phyloP scores from a whole-genome alignment of 441 rosid genomes.

The Euphorbia celastroides region DNA sequence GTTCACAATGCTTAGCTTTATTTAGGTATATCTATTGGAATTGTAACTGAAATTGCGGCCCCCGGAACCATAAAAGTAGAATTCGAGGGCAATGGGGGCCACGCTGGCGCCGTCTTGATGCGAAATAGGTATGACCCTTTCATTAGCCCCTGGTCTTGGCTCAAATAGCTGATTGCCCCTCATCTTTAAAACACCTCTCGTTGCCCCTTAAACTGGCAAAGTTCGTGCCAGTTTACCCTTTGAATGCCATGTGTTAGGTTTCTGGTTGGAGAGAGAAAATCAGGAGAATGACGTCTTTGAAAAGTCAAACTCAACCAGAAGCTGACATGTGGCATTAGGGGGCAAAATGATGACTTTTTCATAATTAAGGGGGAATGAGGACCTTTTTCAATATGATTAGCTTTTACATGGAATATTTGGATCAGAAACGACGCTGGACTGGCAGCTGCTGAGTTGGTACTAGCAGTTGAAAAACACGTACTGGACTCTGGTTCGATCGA shows the following conservation, averaged over 20 bases:
- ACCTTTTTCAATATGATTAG: conserved; percentile 8
- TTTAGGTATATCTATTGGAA: conserved; percentile 69
- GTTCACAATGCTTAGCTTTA: conserved; percentile 19
- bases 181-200: too few relatives aligned
- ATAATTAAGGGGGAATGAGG: too few relatives aligned
- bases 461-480: conserved; percentile 83
- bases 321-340: too few relatives aligned
- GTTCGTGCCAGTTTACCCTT: too few relatives aligned
- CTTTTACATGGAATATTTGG: conserved; percentile 14
- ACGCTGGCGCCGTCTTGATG: conserved; percentile 95
- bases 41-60: conserved; percentile 94
- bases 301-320: too few relatives aligned
- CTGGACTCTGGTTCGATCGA: conserved; percentile 79
- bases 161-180: too few relatives aligned
- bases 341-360: too few relatives aligned
- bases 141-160: neutral
- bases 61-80: conserved; percentile 91
- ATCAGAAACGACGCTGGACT: conserved; percentile 89
- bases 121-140: conserved; percentile 54
- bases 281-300: too few relatives aligned
- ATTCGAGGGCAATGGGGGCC: conserved; percentile 93
- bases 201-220: too few relatives aligned
- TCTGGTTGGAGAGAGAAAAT: too few relatives aligned
- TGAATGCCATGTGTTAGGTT: too few relatives aligned
- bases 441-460: conserved; percentile 88